Conservation (phyloP, 1,139 yeast species). For the Kurtzmaniella quercitrusa region DNA sequence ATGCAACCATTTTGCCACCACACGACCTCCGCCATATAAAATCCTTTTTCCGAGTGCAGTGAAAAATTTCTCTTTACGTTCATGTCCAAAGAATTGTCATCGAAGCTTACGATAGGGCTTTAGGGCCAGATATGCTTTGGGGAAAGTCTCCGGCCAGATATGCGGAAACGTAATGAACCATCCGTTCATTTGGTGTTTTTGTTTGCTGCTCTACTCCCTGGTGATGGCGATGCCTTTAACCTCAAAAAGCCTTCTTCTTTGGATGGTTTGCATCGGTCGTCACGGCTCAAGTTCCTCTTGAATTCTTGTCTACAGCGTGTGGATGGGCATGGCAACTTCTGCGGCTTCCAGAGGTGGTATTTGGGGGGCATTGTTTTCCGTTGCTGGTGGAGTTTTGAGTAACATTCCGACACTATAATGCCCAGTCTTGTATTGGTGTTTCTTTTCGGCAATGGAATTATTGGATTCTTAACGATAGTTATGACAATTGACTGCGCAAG, state of each 20-base stretch:
- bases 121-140: conserved; percentile 56
- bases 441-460: conserved; percentile 57
- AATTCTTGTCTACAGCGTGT: conserved; percentile 1
- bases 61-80: conserved; percentile 31
- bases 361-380: neutral
- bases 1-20: conserved; percentile 5
- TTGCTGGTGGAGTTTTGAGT: neutral
- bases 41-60: conserved; percentile 4
- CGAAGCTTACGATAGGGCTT: conserved; percentile 69
- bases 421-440: neutral
- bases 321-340: neutral
- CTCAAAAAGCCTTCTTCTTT: neutral
- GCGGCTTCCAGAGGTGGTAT: neutral
- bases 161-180: conserved; percentile 58
- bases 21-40: conserved; percentile 5
- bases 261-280: neutral
- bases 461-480: conserved; percentile 67
- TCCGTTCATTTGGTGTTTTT: conserved; percentile 25
- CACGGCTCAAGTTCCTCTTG: conserved; percentile 7
- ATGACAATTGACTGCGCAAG: conserved; percentile 57
- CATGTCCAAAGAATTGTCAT: conserved; percentile 78
- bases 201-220: neutral
- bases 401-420: neutral
- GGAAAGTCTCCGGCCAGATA: conserved; percentile 91
- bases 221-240: neutral